Percentiles rank a stretch among this genome's conserved stretches.
Conservation (phyloP, 139 green algal genomes). For the Chlorella sorokiniana region DNA sequence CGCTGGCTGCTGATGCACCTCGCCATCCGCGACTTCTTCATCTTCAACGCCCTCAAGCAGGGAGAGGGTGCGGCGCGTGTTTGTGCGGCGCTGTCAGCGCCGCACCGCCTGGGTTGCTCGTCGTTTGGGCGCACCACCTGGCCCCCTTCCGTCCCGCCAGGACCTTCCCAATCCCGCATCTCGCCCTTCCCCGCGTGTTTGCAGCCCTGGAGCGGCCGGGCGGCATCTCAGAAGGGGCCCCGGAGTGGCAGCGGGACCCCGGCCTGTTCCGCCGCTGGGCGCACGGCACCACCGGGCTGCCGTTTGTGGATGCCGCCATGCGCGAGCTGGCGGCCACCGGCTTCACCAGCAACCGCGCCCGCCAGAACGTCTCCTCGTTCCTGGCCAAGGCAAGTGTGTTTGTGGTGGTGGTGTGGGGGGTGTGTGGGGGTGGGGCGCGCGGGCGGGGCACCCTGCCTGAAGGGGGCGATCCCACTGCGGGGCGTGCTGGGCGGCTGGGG, state of each 20-base stretch:
- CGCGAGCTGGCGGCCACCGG: slow-evolving; percentile 78
- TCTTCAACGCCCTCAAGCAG: slow-evolving; percentile 58
- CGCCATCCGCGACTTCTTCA: slow-evolving; percentile 73
- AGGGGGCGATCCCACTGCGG: no score
- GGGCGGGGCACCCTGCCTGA: no score
- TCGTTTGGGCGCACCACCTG: no score
- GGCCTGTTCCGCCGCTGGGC: slow-evolving; percentile 54
- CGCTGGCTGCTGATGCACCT: slow-evolving; percentile 62
- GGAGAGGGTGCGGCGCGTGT: slow-evolving; percentile 36
- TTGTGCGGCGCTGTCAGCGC: no score
- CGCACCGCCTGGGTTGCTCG: no score
- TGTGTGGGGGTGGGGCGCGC: no score
- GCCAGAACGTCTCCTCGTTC: slow-evolving; percentile 67
- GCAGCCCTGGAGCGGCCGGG: slow-evolving; percentile 27
- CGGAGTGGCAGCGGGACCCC: slow-evolving; percentile 39
- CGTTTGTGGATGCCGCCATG: slow-evolving; percentile 89
- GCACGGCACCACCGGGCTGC: slow-evolving; percentile 72
- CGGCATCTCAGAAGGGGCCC: neutral
- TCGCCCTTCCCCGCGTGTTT: neutral
- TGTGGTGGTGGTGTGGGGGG: neutral
- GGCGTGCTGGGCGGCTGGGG: no score
- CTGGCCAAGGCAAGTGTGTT: slow-evolving; percentile 49
- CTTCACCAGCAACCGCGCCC: slow-evolving; percentile 85
- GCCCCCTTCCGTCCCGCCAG: no score
- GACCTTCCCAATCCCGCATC: neutral